Evolutionary conservation across 495 filamentous ascomycete species (phyloP), one percentile per base, ranked within the genome.

Genomic region (Lepraria neglecta): DNA sequence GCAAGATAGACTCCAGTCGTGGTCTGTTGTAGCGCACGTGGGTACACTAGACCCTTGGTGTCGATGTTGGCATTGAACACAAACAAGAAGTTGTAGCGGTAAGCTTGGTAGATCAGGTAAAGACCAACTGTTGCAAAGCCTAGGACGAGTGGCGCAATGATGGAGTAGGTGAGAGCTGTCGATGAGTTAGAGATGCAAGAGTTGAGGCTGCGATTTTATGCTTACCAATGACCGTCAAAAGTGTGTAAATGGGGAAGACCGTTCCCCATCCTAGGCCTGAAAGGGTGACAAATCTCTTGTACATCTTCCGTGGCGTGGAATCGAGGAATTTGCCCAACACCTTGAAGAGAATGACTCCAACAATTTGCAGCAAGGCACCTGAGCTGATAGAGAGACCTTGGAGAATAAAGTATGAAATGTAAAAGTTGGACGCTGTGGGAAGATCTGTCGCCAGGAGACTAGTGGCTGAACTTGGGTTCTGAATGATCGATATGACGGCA

Each of bases 71-170:
- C 81, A 68, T 95, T 89, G 56, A 86, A 90, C 55, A 96, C 90
- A 73, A 95, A 98, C 52, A 98, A 81, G 67, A 97, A 71, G 70
- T 98, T 96, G 80, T 98, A 97, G 6, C 91, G 84, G 82, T 89
- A 97, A 58, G 94, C 92, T 52, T 95, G 77, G 74, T 97, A 97
- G 75, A 98, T 90, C 58, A 96, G 77, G 58, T 81, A 85, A 61
- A 97, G 78, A 60, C 89, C 92, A 55, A 97, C 78, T 21, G 86
- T 85, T 40, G 88, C 87, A 73, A 97, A 97, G 27, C 86, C 90
- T 50, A 97, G 77, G 68, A 97, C 87, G 47, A 97, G 74, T 0
- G 94, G 94, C 17, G 94, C 90, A 69, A 97, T 97, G 70, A 83
- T 85, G 35, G 91, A 87, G 71, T 98, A 98, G 24, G 85, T 86